Evolutionary conservation across 2,329 filamentous ascomycete species (phyloP), one percentile per base, ranked within the genome.

Genomic region (Bipolaris oryzae): DNA sequence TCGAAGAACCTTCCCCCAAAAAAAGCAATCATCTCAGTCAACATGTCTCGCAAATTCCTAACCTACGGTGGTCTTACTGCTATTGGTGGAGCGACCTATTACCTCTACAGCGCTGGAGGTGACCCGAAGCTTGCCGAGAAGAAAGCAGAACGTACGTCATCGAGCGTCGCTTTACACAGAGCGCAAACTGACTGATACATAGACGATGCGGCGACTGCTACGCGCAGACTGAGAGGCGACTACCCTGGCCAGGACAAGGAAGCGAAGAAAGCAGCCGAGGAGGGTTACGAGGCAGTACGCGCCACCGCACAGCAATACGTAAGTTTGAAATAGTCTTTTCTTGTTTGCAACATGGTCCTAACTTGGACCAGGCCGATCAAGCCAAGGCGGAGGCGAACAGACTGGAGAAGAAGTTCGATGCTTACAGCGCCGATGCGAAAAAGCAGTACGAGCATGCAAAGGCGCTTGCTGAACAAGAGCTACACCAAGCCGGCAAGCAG

Each of bases 81-180:
- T 67, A 72, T 89, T 68, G 89, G 88, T 68, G 78, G 87, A 65
- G 85, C 82, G 57, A 87, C 85, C 63, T 98, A 96, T 84, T 98
- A 98, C 82, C 85, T 98, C 61, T 99, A 96, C 83, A 83, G 80
- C 49, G 89, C 93, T 15, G 94, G 94, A 60, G 93, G 94, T 55
- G 85, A 87, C 76, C 84, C 91, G 49, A 91, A 89, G 77, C 87
- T 85, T 47, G 94, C 93, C n/a, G 87, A 92, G 84, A 90, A 94
- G 82, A 83, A 95, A 77, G 84, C 90, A 66, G 90, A 96, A 81
- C 85, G 94, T 96, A 80, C 43, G 87, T 80, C 44, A 53, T 50
- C 9, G 15, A 15, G 13, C 33, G 7, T 11, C 7, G 7, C 7
- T n/a, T 15, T 5, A 28, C 18, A 18, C 4, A 34, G 23, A n/a